Evolutionary conservation across 441 rosid species (phyloP).

Genomic region (Pelargonium australe): DNA sequence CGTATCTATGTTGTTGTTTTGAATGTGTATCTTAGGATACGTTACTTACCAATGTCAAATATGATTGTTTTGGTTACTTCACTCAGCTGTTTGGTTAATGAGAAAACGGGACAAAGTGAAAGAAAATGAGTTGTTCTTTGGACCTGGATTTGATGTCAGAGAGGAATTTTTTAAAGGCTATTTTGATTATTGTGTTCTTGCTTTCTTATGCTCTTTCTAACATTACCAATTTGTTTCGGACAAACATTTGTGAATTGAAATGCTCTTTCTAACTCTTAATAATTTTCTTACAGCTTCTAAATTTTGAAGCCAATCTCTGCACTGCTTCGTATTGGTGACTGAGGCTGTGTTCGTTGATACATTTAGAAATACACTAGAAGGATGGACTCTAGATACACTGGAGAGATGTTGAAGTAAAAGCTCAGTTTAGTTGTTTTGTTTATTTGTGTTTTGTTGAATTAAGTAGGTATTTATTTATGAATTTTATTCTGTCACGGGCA

Average conservation of each 20-base stretch:
- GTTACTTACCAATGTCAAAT: not conserved
- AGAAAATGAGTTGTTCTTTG: not conserved
- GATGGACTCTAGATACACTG: not conserved
- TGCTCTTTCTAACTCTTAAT: not conserved
- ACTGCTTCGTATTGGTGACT: not conserved
- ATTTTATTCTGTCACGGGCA: not conserved
- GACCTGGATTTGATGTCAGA: not conserved
- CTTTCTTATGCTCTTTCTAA: not conserved
- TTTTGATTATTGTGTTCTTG: not conserved
- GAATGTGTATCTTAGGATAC: not conserved
- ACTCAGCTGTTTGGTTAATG: not conserved
- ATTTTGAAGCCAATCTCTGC: not conserved
- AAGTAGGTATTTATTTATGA: not conserved
- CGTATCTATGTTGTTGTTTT: not conserved
- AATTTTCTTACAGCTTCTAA: not conserved
- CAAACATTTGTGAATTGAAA: too few relatives aligned
- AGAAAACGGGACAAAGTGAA: not conserved
- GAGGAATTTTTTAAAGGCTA: not conserved
- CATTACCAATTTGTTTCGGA: not conserved
- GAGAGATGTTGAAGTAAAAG: not conserved
- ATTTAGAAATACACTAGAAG: not conserved
- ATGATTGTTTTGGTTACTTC: not conserved
- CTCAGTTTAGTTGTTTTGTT: not conserved
- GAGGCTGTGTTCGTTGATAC: not conserved
- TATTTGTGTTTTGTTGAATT: not conserved